Percentiles rank a stretch among this genome's conserved stretches.
phyloP scores from a whole-genome alignment of 352 stramenopile genomes.

The Globisporangium nagaii region DNA sequence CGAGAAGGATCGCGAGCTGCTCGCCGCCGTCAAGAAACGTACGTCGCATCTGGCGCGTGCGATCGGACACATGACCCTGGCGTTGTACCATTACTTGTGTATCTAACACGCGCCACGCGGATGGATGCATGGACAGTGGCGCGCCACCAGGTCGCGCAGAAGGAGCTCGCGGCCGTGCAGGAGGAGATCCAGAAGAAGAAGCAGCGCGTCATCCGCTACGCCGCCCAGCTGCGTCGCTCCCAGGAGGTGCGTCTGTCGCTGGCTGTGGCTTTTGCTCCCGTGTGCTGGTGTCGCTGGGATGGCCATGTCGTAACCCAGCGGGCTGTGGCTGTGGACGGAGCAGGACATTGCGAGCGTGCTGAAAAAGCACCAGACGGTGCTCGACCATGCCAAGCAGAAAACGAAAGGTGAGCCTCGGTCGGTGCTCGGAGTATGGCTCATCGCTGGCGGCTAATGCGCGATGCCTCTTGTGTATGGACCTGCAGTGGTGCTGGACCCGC shows the following conservation, averaged over 20 bases:
- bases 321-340: not conserved
- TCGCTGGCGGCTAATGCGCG: too few species aligned
- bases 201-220: slow-evolving; percentile 63
- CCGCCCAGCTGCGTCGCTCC: slow-evolving; percentile 50
- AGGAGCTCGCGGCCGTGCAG: slow-evolving; percentile 53
- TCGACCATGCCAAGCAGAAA: slow-evolving; percentile 53
- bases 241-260: slow-evolving; percentile 30
- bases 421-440: too few species aligned
- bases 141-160: slow-evolving; percentile 64
- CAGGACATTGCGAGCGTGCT: slow-evolving; percentile 59
- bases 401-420: slow-evolving; percentile 30
- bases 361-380: slow-evolving; percentile 55
- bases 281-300: too few species aligned
- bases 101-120: too few species aligned
- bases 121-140: too few species aligned
- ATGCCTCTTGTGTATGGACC: not conserved
- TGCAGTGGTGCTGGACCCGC: slow-evolving; percentile 59
- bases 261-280: not conserved
- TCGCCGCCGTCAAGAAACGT: slow-evolving; percentile 73
- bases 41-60: slow-evolving; percentile 20
- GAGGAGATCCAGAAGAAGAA: slow-evolving; percentile 63
- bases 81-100: too few species aligned
- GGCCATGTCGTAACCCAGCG: too few species aligned
- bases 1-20: slow-evolving; percentile 69
- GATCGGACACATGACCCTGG: too few species aligned